Evolutionary conservation across 768 basidiomycete genomes (phyloP), one percentile per base, ranked within the genome.

Genomic region (Tremella yokohamensis): DNA sequence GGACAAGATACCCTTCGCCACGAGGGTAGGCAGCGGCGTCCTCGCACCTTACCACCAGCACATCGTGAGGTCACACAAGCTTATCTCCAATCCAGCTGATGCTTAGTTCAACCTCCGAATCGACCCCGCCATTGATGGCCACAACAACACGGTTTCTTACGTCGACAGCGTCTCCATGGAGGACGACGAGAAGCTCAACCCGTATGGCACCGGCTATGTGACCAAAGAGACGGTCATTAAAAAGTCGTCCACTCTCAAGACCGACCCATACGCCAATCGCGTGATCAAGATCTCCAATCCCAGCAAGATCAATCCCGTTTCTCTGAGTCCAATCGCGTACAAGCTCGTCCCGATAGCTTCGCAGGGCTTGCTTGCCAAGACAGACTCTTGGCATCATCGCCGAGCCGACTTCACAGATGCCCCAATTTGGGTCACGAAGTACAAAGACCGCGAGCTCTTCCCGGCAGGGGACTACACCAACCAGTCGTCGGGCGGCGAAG

Each of bases 201-300:
- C 49, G n/a, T 49, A 56, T 38, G 49, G 49, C 25, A 52, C 54
- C 9, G 64, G 61, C 2, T 65, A 52, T 45, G 53, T 40, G 11
- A 40, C 39, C 25, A 49, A 63, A 25, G 54, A 65, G 49, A 60
- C 57, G 16, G 2, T 34, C 1, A 56, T 65, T 22, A 34, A 40
- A 34, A 60, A 12, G 16, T 25, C 52, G 37, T 57, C 57, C 8
- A 49, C 37, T 34, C 47, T 47, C 16, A 52, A 65, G 40, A 52
- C 61, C 15, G 58, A 20, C 3, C 57, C 61, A 2, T 40, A 59
- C 52, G 50, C 44, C 38, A 54, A 56, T 25, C 44, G 64, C 19
- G 55, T 65, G 1, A 57, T 61, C 61, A 63, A 63, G 63, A 60
- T 69, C 15, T 22, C 58, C 50, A 69, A 65, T 57, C 58, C 56